Evolutionary conservation across 257 asterid species (phyloP).

Genomic region (Solanum piurae): DNA sequence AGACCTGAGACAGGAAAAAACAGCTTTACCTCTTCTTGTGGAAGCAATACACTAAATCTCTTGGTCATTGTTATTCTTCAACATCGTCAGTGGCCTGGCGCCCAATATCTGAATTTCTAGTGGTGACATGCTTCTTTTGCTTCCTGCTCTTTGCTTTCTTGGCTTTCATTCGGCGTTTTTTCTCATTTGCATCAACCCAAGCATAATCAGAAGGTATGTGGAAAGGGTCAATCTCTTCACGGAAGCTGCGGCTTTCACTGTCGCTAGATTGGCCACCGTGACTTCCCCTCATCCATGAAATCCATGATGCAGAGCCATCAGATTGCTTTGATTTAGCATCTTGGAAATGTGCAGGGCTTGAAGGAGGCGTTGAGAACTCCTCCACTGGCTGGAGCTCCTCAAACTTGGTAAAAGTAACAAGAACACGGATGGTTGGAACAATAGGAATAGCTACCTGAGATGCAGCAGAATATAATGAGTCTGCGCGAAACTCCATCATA

Average conservation of each 20-base stretch:
- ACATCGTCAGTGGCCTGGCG: conserved; percentile 18
- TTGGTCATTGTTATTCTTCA: conserved; percentile 13
- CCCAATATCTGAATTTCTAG: conserved; percentile 43
- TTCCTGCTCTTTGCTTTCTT: conserved; percentile 87
- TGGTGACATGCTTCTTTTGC: conserved; percentile 41
- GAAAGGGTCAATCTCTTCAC: conserved; percentile 82
- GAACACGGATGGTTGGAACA: conserved; percentile 79
- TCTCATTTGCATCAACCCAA: conserved; percentile 95
- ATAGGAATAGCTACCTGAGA: conserved; percentile 89
- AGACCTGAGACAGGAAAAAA: background rate
- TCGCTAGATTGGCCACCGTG: conserved; percentile 69
- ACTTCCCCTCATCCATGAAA: conserved; percentile 94
- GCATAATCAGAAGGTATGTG: conserved; percentile 75
- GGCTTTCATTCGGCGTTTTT: conserved; percentile 77
- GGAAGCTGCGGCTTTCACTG: conserved; percentile 64
- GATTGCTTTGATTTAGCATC: conserved; percentile 63
- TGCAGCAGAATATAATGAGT: background rate
- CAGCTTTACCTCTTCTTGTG: background rate
- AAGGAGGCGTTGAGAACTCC: conserved; percentile 85
- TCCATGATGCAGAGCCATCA: conserved; percentile 78
- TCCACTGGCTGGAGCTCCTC: conserved; percentile 83
- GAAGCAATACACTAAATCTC: background rate
- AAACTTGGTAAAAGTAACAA: conserved; percentile 86
- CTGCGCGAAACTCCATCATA: background rate
- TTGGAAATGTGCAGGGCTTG: conserved; percentile 67